Evolutionary conservation across 2,329 filamentous ascomycete genomes (phyloP).

Genomic region (Rhexocercosporidium sp.): DNA sequence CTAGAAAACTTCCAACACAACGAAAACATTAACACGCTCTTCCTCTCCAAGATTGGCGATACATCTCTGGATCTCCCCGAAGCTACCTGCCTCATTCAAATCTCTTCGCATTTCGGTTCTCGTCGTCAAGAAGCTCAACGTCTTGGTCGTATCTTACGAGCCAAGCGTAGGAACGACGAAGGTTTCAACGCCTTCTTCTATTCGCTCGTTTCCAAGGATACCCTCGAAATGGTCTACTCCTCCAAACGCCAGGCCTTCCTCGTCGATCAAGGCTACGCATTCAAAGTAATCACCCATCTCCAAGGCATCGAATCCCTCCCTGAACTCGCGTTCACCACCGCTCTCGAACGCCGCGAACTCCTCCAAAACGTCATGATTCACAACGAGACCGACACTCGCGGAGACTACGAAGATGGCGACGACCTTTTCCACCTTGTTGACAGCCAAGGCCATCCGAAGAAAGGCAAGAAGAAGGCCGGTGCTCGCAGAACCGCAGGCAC

Average conservation of each 20-base stretch:
- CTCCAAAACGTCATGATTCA: conserved; percentile 89
- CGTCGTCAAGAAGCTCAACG: conserved; percentile 96
- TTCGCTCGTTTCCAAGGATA: conserved; percentile 95
- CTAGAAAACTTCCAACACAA: conserved; percentile 96
- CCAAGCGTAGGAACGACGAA: conserved; percentile 95
- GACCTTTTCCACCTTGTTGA: conserved; percentile 64
- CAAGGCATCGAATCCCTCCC: conserved; percentile 87
- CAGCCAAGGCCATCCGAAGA: conserved; percentile 14
- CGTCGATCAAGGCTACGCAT: conserved; percentile 97
- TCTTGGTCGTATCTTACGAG: conserved; percentile 88
- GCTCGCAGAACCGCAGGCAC: conserved; percentile 83
- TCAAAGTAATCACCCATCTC: conserved; percentile 97
- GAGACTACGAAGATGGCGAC: conserved; percentile 47
- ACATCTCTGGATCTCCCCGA: conserved; percentile 97
- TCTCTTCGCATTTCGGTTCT: conserved; percentile 96
- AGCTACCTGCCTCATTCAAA: conserved; percentile 95
- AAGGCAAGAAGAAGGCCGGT: conserved; percentile 59
- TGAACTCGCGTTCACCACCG: conserved; percentile 78
- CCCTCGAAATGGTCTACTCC: conserved; percentile 97
- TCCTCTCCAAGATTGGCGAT: conserved; percentile 96
- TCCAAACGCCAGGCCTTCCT: conserved; percentile 96
- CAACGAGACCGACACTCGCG: conserved; percentile 58
- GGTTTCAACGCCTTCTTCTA: conserved; percentile 99
- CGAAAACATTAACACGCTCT: conserved; percentile 86
- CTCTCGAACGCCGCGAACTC: conserved; percentile 81